Base-by-base conservation (phyloP, 73 alveolate genomes). In the Paramecium octaurelia region DNA sequence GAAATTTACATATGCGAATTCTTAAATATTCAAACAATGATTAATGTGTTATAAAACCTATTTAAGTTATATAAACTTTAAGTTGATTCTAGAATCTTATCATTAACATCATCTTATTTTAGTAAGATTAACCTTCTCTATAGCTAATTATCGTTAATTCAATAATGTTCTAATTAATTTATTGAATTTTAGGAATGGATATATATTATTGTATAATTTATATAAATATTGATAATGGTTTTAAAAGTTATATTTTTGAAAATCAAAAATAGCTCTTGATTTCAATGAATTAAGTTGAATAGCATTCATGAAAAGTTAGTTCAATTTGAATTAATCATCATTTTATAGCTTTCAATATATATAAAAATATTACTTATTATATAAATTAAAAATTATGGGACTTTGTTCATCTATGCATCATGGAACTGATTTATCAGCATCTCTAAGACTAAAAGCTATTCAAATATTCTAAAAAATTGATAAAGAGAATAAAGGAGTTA, bases 1-100 rank as follows among this genome's bases (percentile, higher is more conserved):
- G 18, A 80, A 80, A 27, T 80, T 80, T 46, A 80, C 91, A 80
- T 80, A 80, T 64, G 50, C 44, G 1, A 64, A 64, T 64, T 64
- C 44, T 27, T 27, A 34, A 31, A 27, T 64, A 21, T 34, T 64
- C 18, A 59, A 59, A 59, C 20, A 21, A 59, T 59, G 77, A 59
- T 14, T 14, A 48, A 12, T 48, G 18, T 48, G 14, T 48, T 48
- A 14, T 48, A 48, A 48, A 12, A 44, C 18, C 4, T 44, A 48
- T 48, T 48, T 48, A 48, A 48, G 27, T 16, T 48, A 48, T 44
- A 11, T 14, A 44, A 3, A 8, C 18, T 44, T 14, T 44, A 44
- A 9, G 8, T 48, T 8, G 6, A 12, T 48, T 48, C 21, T 48
- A 46, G 21, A 46, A 1, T 10, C 46, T 46, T 46, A 20, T 46